Evolutionary conservation across 768 basidiomycete species (phyloP).

Genomic region (Xanthoconium stramineum): DNA sequence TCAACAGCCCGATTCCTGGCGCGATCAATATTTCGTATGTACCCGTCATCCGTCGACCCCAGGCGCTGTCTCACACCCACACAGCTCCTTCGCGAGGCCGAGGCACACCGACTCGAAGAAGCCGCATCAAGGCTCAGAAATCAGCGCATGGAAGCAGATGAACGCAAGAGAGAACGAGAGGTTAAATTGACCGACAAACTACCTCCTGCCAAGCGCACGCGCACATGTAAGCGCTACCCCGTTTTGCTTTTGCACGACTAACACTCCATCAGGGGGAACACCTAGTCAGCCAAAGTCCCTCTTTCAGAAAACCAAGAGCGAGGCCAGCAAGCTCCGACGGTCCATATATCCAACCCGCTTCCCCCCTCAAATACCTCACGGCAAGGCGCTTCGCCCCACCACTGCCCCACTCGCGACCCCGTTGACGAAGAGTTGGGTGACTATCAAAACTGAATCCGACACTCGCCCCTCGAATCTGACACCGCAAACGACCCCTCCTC

Average conservation of each 20-base stretch:
- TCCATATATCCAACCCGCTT: conserved; percentile 53
- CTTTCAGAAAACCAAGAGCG: conserved; percentile 72
- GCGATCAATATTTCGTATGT: conserved; percentile 64
- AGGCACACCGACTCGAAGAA: conserved; percentile 64
- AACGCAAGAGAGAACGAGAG: conserved; percentile 73
- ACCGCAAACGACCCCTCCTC: conserved; percentile 12
- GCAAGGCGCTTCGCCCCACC: conserved; percentile 40
- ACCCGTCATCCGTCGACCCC: not conserved
- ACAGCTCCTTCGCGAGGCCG: conserved; percentile 55
- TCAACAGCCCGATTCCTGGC: conserved; percentile 61
- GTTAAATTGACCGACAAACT: conserved; percentile 71
- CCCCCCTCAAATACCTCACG: conserved; percentile 48
- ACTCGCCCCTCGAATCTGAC: conserved; percentile 31
- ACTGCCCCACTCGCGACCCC: conserved; percentile 34
- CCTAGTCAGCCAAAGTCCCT: conserved; percentile 57
- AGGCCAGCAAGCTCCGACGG: conserved; percentile 66
- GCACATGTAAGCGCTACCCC: conserved; percentile 46
- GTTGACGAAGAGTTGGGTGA: conserved; percentile 41
- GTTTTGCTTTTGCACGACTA: conserved; percentile 8
- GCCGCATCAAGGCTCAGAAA: conserved; percentile 58
- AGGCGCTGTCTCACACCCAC: conserved; percentile 4
- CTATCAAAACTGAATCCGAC: conserved; percentile 48
- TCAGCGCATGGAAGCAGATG: conserved; percentile 66
- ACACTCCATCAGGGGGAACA: conserved; percentile 35
- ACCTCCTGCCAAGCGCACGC: conserved; percentile 63